These are phyloP conservation scores for Noccaea caerulescens DNA, from an alignment of 345 rosid species.

Conservation along the genomic window DNA sequence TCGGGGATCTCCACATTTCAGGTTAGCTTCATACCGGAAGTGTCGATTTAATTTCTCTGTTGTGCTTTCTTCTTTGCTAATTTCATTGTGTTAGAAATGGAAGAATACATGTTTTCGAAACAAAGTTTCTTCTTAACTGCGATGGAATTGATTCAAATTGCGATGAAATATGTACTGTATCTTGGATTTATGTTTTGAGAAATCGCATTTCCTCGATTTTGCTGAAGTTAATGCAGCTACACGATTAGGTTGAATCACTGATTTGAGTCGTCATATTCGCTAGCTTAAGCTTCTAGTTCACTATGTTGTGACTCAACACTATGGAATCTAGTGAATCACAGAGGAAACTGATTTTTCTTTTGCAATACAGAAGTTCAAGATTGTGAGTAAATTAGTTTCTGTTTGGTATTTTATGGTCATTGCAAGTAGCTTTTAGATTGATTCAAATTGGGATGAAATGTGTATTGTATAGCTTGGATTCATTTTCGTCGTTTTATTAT, in stretches of 20 bases:
- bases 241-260: not conserved
- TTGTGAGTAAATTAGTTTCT: too few species aligned
- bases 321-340: too few species aligned
- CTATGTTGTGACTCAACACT: not conserved
- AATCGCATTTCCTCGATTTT: not conserved
- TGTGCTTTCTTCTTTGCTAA: not conserved
- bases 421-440: too few species aligned
- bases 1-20: slow-evolving; percentile 76
- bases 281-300: not conserved
- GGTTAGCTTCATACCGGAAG: slow-evolving; percentile 43
- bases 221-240: slow-evolving; percentile 4
- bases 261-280: not conserved
- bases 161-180: not conserved
- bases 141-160: not conserved
- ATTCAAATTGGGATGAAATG: slow-evolving; percentile 2
- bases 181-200: not conserved
- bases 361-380: too few species aligned
- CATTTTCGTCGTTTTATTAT: not conserved
- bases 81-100: slow-evolving; percentile 20
- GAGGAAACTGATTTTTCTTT: too few species aligned
- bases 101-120: not conserved
- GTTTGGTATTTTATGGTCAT: too few species aligned
- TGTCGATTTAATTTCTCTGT: not conserved
- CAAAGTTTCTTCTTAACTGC: slow-evolving; percentile 11
- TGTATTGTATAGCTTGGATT: slow-evolving; percentile 5